Base-by-base conservation (phyloP, 352 stramenopile species). In the Phytopythium montanum region DNA sequence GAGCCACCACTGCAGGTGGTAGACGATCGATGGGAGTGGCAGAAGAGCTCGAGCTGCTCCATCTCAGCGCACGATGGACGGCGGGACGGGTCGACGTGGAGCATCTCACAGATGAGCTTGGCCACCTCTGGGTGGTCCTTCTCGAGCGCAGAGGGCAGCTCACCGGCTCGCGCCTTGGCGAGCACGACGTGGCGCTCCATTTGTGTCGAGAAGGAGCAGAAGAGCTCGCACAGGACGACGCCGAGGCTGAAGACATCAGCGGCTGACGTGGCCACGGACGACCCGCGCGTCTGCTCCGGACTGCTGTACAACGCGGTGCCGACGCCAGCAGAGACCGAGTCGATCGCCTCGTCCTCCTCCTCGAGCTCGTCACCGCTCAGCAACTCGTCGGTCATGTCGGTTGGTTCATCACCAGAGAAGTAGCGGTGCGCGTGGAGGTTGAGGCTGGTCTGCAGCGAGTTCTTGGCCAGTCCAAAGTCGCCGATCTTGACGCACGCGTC, bases 401-500 rank as follows among this genome's bases (percentile, higher is more conserved):
- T 45, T n/a, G 36, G 36, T 26, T 72, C 64, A 25, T 59, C 61
- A n/a, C 76, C 60, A 29, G 71, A 79, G 29, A 79, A 66, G 44
- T 87, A 88, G 33, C 79, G 76, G 18, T 73, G 80, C 23, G 73
- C 68, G 12, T 72, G 70, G 18, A 90, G 76, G 19, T 85, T 76
- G 26, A 88, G 57, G 54, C 68, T 82, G 42, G 57, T 80, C 48
- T 88, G 69, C 10, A 90, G 50, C 5, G 76, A 85, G 58, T 87
- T 87, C 60, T 89, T 91, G 9, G 85, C 85, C 25, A 94, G 57
- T 5, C 85, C 85, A 59, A 94, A 94, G 69, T 94, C 85, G 26
- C 82, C 85, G 58, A 94, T 92, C 64, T 92, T 92, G 21, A 94
- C 82, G 46, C 74, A 85, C 2, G 72, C 88, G 50, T 88, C 76